phyloP scores from a whole-genome alignment of 441 rosid species.

The Geranium incanum region DNA sequence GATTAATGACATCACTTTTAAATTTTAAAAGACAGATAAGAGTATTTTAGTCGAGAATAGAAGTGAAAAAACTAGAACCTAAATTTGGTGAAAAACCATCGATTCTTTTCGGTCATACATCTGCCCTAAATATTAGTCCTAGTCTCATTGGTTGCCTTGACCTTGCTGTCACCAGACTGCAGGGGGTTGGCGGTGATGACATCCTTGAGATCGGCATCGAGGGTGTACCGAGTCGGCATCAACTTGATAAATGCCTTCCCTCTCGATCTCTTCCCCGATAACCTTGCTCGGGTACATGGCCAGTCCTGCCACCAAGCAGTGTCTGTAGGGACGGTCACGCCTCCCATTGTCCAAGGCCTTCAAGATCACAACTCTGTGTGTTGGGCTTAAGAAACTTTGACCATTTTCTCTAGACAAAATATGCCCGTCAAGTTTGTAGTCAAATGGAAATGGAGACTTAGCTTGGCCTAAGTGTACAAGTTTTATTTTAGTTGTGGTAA shows the following conservation, averaged over 20 bases:
- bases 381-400: too few species aligned
- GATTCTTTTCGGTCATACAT: not conserved
- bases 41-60: too few species aligned
- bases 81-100: slow-evolving; percentile 8
- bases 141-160: not conserved
- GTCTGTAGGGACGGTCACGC: not conserved
- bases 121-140: not conserved
- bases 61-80: not conserved
- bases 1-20: too few species aligned
- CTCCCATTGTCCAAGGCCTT: not conserved
- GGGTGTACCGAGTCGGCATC: not conserved
- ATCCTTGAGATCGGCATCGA: slow-evolving; percentile 1
- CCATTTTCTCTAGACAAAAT: too few species aligned
- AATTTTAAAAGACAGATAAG: too few species aligned
- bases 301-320: slow-evolving; percentile 2
- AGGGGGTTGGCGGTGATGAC: not conserved
- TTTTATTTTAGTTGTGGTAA: too few species aligned
- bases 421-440: too few species aligned
- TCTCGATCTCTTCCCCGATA: not conserved
- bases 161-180: slow-evolving; percentile 1
- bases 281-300: slow-evolving; percentile 8
- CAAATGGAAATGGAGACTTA: too few species aligned
- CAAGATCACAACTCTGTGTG: not conserved
- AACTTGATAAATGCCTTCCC: not conserved
- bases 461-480: too few species aligned